Conservation (phyloP, 768 basidiomycete genomes). For the Boletus eberwhitei region DNA sequence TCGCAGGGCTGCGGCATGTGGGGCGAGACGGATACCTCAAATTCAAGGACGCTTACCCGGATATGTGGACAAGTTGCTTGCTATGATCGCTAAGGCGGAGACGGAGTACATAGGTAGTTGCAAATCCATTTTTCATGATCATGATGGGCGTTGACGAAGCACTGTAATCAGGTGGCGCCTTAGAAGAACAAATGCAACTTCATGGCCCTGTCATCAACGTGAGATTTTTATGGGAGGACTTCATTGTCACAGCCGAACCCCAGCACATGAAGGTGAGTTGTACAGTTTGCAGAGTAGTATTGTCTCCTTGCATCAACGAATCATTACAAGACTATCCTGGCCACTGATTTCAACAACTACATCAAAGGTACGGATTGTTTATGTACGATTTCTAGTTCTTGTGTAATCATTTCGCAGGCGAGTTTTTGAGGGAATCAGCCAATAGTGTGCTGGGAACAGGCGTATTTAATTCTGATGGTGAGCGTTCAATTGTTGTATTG, state of each 20-base stretch:
- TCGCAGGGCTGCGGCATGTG: constrained; percentile 19
- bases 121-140: not conserved
- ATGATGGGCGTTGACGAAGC: not conserved
- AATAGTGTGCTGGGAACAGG: constrained; percentile 45
- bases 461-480: constrained; percentile 55
- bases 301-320: not conserved
- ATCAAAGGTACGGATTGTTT: constrained; percentile 36
- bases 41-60: constrained; percentile 33
- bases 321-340: constrained; percentile 34
- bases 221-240: constrained; percentile 45
- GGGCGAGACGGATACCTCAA: constrained; percentile 31
- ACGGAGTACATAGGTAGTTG: constrained; percentile 37
- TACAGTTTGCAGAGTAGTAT: not conserved
- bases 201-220: constrained; percentile 39
- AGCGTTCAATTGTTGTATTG: not conserved
- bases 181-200: constrained; percentile 22
- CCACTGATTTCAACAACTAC: constrained; percentile 42
- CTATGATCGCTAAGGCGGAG: constrained; percentile 15
- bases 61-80: constrained; percentile 33
- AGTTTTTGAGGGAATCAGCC: constrained; percentile 29
- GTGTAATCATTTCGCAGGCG: constrained; percentile 24
- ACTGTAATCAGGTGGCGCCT: constrained; percentile 17
- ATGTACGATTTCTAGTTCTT: not conserved
- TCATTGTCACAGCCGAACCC: constrained; percentile 48
- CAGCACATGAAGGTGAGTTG: constrained; percentile 41